These are phyloP conservation scores for Trametes hirsuta DNA, from an alignment of 1,284 basidiomycete genomes.

Conservation along the genomic window DNA sequence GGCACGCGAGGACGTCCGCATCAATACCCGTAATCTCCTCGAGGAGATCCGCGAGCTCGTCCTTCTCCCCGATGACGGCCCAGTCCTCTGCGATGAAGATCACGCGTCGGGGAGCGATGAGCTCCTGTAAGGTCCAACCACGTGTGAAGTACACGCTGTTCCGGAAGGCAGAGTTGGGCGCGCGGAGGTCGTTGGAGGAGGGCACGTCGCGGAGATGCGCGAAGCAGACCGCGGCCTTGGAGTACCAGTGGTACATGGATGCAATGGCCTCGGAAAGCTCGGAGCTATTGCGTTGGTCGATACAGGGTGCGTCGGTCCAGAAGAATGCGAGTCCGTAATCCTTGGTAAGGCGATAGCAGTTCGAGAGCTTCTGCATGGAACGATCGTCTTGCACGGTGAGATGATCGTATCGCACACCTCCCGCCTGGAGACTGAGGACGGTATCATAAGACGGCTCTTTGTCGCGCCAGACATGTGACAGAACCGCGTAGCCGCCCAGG, in stretches of 20 bases:
- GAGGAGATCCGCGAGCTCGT: neutral
- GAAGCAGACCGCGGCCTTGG: neutral
- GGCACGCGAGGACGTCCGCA: neutral
- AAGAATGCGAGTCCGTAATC: no score
- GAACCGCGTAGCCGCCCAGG: slow-evolving; percentile 7
- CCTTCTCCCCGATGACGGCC: neutral
- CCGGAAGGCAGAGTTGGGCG: neutral
- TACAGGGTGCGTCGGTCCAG: slow-evolving; percentile 1
- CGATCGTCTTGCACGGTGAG: no score
- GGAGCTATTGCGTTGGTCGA: no score
- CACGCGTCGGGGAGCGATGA: neutral
- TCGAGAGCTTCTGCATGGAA: no score
- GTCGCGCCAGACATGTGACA: neutral
- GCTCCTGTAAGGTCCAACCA: slow-evolving; percentile 2
- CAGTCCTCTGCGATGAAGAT: neutral
- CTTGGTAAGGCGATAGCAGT: no score
- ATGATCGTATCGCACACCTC: no score
- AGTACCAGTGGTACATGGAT: slow-evolving; percentile 1
- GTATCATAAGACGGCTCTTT: no score
- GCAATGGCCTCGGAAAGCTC: slow-evolving; percentile 17
- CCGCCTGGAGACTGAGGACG: no score
- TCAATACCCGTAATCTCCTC: neutral
- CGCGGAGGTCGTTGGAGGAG: neutral
- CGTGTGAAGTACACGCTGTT: neutral
- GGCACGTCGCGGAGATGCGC: neutral